Conservation (phyloP, 495 filamentous ascomycete species). For the Eremomyces bilateralis region DNA sequence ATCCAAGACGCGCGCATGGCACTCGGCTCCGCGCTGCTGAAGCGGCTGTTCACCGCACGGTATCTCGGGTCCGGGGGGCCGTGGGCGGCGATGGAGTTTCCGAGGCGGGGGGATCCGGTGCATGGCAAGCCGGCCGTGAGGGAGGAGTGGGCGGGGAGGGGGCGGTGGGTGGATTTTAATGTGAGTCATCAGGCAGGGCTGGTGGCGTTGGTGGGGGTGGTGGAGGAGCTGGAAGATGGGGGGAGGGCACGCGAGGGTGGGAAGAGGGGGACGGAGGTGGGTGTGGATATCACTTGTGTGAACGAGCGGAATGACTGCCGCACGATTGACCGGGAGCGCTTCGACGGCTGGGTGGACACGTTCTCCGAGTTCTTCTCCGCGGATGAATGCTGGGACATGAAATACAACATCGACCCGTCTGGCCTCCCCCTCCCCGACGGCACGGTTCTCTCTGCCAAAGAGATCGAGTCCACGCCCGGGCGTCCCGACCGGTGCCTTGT, state of each 20-base stretch:
- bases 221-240: slow-evolving; percentile 7
- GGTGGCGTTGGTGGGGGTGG: slow-evolving; percentile 36
- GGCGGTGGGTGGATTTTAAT: slow-evolving; percentile 68
- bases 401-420: slow-evolving; percentile 20
- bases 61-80: slow-evolving; percentile 34
- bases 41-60: slow-evolving; percentile 48
- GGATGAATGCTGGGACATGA: slow-evolving; percentile 35
- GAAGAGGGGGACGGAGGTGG: not conserved
- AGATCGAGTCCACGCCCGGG: no score
- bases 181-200: slow-evolving; percentile 72
- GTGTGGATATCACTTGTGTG: slow-evolving; percentile 38
- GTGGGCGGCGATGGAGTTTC: slow-evolving; percentile 41
- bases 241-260: not conserved
- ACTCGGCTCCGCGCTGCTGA: slow-evolving; percentile 57
- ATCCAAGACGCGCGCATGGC: slow-evolving; percentile 43
- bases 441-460: slow-evolving; percentile 11
- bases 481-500: slow-evolving; percentile 14
- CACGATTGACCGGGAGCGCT: slow-evolving; percentile 26
- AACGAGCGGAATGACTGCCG: slow-evolving; percentile 42
- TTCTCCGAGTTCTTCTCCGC: slow-evolving; percentile 58
- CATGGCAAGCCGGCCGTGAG: slow-evolving; percentile 34
- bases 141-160: slow-evolving; percentile 4
- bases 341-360: slow-evolving; percentile 49
- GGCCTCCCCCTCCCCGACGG: slow-evolving; percentile 15
- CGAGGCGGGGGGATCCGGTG: slow-evolving; percentile 32